Percentiles rank a stretch among this genome's conserved stretches.
phyloP scores from a whole-genome alignment of 1,284 basidiomycete genomes.

The Trametes pubescens region DNA sequence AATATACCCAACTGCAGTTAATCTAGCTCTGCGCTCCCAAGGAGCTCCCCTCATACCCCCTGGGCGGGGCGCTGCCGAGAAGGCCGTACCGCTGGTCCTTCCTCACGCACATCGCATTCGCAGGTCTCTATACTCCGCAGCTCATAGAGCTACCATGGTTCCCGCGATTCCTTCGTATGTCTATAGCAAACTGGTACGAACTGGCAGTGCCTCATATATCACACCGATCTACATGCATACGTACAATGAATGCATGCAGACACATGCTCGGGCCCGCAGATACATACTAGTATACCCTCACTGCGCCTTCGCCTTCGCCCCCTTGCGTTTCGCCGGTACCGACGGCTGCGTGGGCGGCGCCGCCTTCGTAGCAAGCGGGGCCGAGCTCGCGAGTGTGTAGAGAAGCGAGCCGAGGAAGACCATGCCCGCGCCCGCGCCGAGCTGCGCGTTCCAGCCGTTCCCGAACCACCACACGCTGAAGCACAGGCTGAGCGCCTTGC shows the following conservation, averaged over 20 bases:
- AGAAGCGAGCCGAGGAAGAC: constrained; percentile 72
- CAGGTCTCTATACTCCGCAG: not conserved
- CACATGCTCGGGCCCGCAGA: no score
- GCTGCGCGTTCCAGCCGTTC: constrained; percentile 67
- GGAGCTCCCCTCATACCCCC: not conserved
- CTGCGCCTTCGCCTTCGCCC: no score
- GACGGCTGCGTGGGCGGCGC: no score
- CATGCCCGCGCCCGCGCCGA: constrained; percentile 69
- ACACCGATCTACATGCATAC: no score
- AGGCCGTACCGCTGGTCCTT: not conserved
- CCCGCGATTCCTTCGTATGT: not conserved
- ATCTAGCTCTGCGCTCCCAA: constrained; percentile 1
- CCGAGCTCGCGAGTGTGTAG: constrained; percentile 47
- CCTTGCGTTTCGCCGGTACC: no score
- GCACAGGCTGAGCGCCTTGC: constrained; percentile 76
- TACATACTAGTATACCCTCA: no score
- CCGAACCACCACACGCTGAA: constrained; percentile 82
- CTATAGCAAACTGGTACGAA: not conserved
- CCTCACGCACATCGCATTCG: constrained; percentile 1
- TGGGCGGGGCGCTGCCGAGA: not conserved
- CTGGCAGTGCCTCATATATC: not conserved
- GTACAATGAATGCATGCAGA: no score
- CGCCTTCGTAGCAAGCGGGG: not conserved
- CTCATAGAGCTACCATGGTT: not conserved
- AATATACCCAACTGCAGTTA: no score